A percentile compares a stretch with the other conserved stretches of the same genome.
phyloP scores from a whole-genome alignment of 176 grass and related monocot genomes.

The Stipa capillata region DNA sequence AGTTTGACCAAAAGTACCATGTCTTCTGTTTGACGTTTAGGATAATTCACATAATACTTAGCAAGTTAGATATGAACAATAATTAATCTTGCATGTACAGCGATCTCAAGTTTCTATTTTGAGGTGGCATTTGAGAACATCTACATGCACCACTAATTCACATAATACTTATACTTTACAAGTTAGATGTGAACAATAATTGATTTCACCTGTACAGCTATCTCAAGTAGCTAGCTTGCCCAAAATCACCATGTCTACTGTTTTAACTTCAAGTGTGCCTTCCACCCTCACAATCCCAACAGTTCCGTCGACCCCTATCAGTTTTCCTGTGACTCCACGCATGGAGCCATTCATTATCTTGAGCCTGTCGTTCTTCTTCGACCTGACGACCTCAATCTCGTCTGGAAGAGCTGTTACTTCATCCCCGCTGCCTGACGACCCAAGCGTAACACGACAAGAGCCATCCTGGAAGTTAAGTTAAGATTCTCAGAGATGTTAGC shows the following conservation, averaged over 20 bases:
- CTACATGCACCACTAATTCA: too few relatives aligned
- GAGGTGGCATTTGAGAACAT: too few relatives aligned
- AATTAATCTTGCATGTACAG: too few relatives aligned
- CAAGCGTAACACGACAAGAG: constrained; percentile 57
- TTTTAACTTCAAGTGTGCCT: constrained; percentile 45
- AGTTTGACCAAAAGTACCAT: too few relatives aligned
- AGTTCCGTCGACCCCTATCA: constrained; percentile 62
- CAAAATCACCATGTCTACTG: constrained; percentile 64
- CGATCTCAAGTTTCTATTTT: too few relatives aligned
- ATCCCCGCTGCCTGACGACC: constrained; percentile 39
- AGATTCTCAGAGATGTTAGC: not conserved
- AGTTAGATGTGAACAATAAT: not conserved
- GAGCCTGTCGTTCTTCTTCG: constrained; percentile 62
- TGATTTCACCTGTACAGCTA: not conserved
- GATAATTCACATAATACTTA: too few relatives aligned
- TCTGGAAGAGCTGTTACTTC: constrained; percentile 29
- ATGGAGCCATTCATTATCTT: constrained; percentile 56
- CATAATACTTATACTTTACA: too few relatives aligned
- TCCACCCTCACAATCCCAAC: constrained; percentile 69
- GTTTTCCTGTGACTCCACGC: constrained; percentile 43
- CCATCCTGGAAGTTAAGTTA: constrained; percentile 53
- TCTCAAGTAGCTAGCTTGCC: constrained; percentile 47
- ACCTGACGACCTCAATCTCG: constrained; percentile 64
- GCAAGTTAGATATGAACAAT: too few relatives aligned
- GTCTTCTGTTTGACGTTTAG: too few relatives aligned